phyloP scores from a whole-genome alignment of 495 filamentous ascomycete species.

The Talaromyces adpressus region DNA sequence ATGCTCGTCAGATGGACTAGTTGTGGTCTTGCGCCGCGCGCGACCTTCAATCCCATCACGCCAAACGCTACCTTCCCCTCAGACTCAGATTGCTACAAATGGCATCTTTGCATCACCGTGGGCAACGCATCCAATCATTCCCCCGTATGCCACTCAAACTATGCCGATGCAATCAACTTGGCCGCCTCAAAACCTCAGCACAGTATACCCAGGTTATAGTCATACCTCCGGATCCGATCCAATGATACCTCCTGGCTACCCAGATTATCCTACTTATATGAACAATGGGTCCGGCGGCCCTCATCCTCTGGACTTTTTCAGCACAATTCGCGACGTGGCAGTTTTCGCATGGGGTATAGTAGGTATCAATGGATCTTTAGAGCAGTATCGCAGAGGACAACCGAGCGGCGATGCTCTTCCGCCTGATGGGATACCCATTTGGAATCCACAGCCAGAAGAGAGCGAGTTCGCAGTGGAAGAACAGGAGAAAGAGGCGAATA shows the following conservation, averaged over 20 bases:
- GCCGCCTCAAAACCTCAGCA: slow-evolving; percentile 12
- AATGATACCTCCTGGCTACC: background rate
- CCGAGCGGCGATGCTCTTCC: slow-evolving; percentile 54
- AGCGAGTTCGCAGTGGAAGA: background rate
- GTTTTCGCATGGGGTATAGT: slow-evolving; percentile 77
- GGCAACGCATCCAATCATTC: slow-evolving; percentile 55
- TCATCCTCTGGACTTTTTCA: slow-evolving; percentile 58
- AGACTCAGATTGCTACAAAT: slow-evolving; percentile 37
- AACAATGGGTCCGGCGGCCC: slow-evolving; percentile 34
- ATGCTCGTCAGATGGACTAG: slow-evolving; percentile 82
- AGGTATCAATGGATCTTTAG: slow-evolving; percentile 73
- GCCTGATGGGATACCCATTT: slow-evolving; percentile 47
- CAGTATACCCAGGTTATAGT: background rate
- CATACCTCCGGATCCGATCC: slow-evolving; percentile 5
- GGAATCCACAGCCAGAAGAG: slow-evolving; percentile 28
- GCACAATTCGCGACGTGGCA: slow-evolving; percentile 73
- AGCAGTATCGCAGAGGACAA: slow-evolving; percentile 54
- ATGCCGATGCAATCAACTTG: slow-evolving; percentile 18
- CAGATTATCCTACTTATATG: background rate
- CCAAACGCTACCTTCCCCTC: slow-evolving; percentile 23
- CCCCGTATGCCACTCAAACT: slow-evolving; percentile 10
- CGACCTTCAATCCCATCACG: slow-evolving; percentile 57
- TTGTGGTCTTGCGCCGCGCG: slow-evolving; percentile 74
- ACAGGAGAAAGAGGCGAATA: background rate
- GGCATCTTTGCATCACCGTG: slow-evolving; percentile 75